phyloP scores from a whole-genome alignment of 768 basidiomycete species.

The Termitomyces sp. region DNA sequence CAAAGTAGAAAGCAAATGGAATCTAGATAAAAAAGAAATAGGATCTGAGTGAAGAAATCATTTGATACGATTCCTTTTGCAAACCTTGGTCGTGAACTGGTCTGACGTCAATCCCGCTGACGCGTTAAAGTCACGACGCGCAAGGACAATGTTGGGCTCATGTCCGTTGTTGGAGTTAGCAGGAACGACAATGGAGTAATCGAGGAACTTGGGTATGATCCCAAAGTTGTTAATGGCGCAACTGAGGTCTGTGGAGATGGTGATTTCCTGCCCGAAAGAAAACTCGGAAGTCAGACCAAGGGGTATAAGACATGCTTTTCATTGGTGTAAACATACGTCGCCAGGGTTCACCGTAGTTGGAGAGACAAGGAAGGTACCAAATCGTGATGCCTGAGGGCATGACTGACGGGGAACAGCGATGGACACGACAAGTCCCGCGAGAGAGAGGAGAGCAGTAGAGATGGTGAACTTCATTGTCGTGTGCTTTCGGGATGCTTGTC shows the following conservation, averaged over 20 bases:
- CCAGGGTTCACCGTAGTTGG: conserved; percentile 12
- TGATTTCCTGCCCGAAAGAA: conserved; percentile 4
- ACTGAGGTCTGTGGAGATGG: conserved; percentile 5
- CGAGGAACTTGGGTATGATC: conserved; percentile 11
- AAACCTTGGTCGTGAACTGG: conserved; percentile 12
- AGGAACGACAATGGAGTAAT: conserved; percentile 11
- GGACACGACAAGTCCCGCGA: conserved; percentile 11
- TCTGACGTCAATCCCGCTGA: conserved; percentile 5
- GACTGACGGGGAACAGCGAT: neutral
- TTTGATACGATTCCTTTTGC: neutral
- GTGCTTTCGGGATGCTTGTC: neutral
- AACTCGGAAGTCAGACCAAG: neutral
- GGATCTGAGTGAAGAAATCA: neutral
- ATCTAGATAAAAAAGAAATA: neutral
- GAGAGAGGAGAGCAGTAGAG: conserved; percentile 9
- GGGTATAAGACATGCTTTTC: neutral
- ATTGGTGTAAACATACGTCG: conserved; percentile 7
- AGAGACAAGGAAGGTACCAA: conserved; percentile 7
- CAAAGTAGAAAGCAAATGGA: conserved; percentile 8
- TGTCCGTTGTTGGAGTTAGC: conserved; percentile 9
- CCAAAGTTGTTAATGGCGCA: conserved; percentile 10
- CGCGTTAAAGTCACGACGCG: conserved; percentile 5
- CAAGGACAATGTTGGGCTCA: conserved; percentile 12
- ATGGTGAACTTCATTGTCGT: conserved; percentile 13
- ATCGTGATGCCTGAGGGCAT: conserved; percentile 12